These are phyloP conservation scores for Spinacia oleracea DNA, from an alignment of 179 eudicot species.

Conservation along the genomic window DNA sequence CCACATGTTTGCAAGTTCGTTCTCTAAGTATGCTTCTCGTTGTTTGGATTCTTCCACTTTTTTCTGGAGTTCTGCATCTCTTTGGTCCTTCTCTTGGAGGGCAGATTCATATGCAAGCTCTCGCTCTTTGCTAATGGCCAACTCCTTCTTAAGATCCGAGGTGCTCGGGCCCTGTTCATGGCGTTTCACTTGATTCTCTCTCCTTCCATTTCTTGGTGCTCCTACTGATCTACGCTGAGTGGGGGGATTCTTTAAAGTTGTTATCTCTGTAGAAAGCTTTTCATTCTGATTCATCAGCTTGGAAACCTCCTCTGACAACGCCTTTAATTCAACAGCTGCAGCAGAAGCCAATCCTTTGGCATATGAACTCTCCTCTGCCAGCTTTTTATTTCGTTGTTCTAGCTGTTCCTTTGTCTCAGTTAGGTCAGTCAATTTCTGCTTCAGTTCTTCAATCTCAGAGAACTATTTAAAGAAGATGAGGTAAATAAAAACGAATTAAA, in stretches of 20 bases:
- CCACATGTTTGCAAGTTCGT: conserved; percentile 99
- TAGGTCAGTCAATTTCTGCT: conserved; percentile 54
- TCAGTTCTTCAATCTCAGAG: conserved; percentile 67
- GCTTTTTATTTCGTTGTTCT: conserved; percentile 75
- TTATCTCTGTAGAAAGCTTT: conserved; percentile 63
- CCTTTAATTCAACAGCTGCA: conserved; percentile 95
- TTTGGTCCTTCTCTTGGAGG: conserved; percentile 67
- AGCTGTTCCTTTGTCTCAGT: conserved; percentile 67
- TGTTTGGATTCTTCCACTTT: conserved; percentile 87
- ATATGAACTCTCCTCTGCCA: conserved; percentile 93
- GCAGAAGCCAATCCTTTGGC: conserved; percentile 99
- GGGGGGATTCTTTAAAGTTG: conserved; percentile 58
- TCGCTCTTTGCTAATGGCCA: conserved; percentile 72
- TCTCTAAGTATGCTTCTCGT: conserved; percentile 94
- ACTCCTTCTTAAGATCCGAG: conserved; percentile 70
- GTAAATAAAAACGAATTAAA: background rate
- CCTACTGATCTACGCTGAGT: conserved; percentile 50
- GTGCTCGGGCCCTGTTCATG: conserved; percentile 55
- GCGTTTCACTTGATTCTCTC: conserved; percentile 52
- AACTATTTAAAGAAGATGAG: conserved; percentile 39
- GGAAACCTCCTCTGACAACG: conserved; percentile 91
- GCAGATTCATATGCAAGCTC: conserved; percentile 80
- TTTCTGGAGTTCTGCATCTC: conserved; percentile 69
- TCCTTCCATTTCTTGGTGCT: conserved; percentile 59
- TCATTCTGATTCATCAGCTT: conserved; percentile 96